A percentile compares a stretch with the other conserved stretches of the same genome.
Conservation (phyloP, 345 rosid species). For the Aquilaria yunnanensis region DNA sequence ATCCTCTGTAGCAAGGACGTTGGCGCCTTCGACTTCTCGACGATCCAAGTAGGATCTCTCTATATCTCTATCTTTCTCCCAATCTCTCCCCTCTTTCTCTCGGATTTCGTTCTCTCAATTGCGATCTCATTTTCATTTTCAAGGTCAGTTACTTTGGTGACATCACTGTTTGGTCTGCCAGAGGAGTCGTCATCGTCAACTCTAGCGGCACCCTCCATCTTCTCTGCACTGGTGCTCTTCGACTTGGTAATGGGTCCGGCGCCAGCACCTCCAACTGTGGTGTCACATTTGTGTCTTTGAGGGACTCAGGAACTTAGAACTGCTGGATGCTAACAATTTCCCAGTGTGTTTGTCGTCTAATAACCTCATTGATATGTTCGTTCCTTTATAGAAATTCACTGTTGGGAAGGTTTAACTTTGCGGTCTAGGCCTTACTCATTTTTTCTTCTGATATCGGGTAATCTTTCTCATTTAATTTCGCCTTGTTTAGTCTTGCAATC, state of each 20-base stretch:
- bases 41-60: background rate
- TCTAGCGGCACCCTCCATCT: slow-evolving; percentile 39
- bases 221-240: slow-evolving; percentile 40
- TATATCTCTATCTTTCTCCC: background rate
- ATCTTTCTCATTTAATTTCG: slow-evolving; percentile 18
- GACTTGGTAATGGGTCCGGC: slow-evolving; percentile 46
- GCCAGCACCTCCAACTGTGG: slow-evolving; percentile 37
- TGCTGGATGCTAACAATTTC: no score
- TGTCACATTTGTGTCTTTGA: slow-evolving; percentile 24
- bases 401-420: slow-evolving; percentile 19
- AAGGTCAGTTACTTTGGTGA: slow-evolving; percentile 33
- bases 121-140: slow-evolving; percentile 21
- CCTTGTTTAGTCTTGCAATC: no score
- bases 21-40: no score
- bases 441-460: slow-evolving; percentile 30
- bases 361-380: slow-evolving; percentile 43
- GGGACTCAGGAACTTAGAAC: no score
- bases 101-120: slow-evolving; percentile 2
- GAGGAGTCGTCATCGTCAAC: slow-evolving; percentile 30
- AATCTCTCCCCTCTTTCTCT: slow-evolving; percentile 23
- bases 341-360: slow-evolving; percentile 17
- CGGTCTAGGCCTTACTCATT: slow-evolving; percentile 49
- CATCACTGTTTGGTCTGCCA: slow-evolving; percentile 44
- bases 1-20: no score
- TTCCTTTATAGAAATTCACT: slow-evolving; percentile 45